Conservation (phyloP, 768 basidiomycete species). For the Trametes coccinea region DNA sequence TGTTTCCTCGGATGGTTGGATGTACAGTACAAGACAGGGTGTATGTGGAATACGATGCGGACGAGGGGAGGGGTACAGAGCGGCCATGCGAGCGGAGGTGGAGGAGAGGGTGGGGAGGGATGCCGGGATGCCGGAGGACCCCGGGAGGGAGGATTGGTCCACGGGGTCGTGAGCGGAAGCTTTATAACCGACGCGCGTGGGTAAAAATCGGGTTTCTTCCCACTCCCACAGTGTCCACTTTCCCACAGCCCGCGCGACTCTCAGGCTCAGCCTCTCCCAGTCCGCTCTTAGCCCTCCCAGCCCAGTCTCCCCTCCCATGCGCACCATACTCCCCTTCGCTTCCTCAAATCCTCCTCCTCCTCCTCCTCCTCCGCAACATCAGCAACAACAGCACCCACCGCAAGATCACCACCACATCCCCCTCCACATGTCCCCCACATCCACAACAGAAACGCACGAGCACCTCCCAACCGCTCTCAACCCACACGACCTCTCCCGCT, state of each 20-base stretch:
- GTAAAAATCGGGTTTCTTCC: constrained; percentile 42
- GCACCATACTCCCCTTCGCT: constrained; percentile 31
- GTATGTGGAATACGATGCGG: no score
- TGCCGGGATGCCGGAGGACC: constrained; percentile 30
- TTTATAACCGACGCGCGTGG: constrained; percentile 36
- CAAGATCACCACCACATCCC: constrained; percentile 23
- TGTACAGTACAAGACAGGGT: no score
- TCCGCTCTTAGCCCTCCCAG: constrained; percentile 12
- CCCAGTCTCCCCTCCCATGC: constrained; percentile 21
- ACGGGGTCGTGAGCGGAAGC: constrained; percentile 30
- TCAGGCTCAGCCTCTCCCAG: constrained; percentile 1
- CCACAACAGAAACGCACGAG: constrained; percentile 33
- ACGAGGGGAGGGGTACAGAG: neutral
- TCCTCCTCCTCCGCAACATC: neutral
- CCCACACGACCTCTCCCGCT: constrained; percentile 53
- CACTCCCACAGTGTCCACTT: constrained; percentile 43
- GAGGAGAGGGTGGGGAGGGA: neutral
- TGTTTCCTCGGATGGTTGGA: no score
- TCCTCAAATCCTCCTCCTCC: constrained; percentile 35
- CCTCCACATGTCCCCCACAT: constrained; percentile 43
- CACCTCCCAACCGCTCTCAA: constrained; percentile 39
- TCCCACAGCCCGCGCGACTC: constrained; percentile 42
- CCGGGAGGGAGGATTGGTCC: constrained; percentile 26
- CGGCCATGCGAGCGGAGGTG: neutral
- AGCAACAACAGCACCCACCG: no score